These are phyloP conservation scores for Cryptococcus sp. DNA, from an alignment of 1,284 basidiomycete genomes.

Conservation along the genomic window DNA sequence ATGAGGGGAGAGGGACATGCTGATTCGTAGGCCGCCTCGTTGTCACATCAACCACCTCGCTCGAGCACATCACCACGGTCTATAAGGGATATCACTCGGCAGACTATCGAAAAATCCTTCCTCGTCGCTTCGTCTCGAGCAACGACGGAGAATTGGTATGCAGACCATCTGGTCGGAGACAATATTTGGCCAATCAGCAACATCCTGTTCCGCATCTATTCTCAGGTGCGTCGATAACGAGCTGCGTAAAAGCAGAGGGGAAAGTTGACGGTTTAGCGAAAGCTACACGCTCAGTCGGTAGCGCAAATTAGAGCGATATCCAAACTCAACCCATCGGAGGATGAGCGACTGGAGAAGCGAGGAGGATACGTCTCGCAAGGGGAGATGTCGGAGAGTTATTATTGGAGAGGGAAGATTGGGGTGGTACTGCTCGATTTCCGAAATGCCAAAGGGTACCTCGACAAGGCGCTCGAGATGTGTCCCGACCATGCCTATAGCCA, in stretches of 20 bases:
- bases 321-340: constrained; percentile 27
- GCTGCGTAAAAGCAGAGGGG: too few species aligned
- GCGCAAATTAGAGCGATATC: constrained; percentile 27
- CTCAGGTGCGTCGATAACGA: constrained; percentile 21
- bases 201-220: constrained; percentile 37
- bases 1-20: neutral
- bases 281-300: constrained; percentile 37
- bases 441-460: constrained; percentile 28
- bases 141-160: neutral
- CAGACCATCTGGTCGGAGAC: constrained; percentile 21
- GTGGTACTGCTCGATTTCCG: constrained; percentile 37
- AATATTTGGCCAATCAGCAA: constrained; percentile 33
- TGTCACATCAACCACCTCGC: constrained; percentile 25
- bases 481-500: constrained; percentile 30
- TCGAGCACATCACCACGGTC: constrained; percentile 26
- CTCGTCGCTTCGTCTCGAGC: constrained; percentile 20
- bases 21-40: constrained; percentile 17
- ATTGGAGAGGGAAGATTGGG: constrained; percentile 39
- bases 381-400: constrained; percentile 36
- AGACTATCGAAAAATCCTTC: constrained; percentile 32
- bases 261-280: constrained; percentile 16
- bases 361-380: constrained; percentile 13
- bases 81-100: constrained; percentile 35
- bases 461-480: constrained; percentile 31
- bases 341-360: constrained; percentile 24